Percentiles rank a stretch among this genome's conserved stretches.
Evolutionary conservation across 345 rosid genomes (phyloP).

Genomic region (Diplotaxis tenuifolia): DNA sequence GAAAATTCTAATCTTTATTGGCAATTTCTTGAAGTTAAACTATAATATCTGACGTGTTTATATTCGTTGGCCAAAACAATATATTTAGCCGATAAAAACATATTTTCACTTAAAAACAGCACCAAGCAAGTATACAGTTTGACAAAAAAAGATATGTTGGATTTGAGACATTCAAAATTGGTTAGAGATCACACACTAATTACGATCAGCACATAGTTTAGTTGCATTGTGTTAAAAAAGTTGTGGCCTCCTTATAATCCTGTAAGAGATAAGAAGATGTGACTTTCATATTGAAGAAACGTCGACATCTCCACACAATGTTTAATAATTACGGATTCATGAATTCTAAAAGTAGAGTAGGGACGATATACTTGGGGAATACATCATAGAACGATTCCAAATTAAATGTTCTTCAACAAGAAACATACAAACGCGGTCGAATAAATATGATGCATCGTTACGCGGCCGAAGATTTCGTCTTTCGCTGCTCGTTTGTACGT

Average conservation of each 20-base stretch:
- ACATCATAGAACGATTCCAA: slow-evolving; percentile 18
- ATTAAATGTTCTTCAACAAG: slow-evolving; percentile 31
- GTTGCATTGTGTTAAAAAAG: slow-evolving; percentile 24
- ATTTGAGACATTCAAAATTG: slow-evolving; percentile 22
- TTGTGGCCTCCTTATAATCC: slow-evolving; percentile 25
- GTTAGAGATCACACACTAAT: slow-evolving; percentile 28
- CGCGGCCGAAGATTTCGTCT: slow-evolving; percentile 25
- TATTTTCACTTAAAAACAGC: not conserved
- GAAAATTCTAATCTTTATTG: not conserved
- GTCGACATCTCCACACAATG: slow-evolving; percentile 12
- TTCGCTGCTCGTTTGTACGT: slow-evolving; percentile 15
- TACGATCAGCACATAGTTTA: slow-evolving; percentile 11
- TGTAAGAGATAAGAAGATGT: slow-evolving; percentile 28
- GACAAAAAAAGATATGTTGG: slow-evolving; percentile 17
- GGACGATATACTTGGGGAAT: slow-evolving; percentile 28
- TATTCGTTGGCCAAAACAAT: not conserved
- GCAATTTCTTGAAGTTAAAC: not conserved
- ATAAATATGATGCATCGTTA: slow-evolving; percentile 18
- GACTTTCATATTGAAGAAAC: slow-evolving; percentile 28
- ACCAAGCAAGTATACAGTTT: slow-evolving; percentile 3
- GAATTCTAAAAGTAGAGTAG: slow-evolving; percentile 25
- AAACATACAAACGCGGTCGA: slow-evolving; percentile 36
- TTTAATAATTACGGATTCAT: slow-evolving; percentile 5
- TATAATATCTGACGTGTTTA: not conserved
- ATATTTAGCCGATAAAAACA: not conserved